Base-by-base conservation (phyloP, 2,329 filamentous ascomycete genomes). In the Lecanicillium sp. region DNA sequence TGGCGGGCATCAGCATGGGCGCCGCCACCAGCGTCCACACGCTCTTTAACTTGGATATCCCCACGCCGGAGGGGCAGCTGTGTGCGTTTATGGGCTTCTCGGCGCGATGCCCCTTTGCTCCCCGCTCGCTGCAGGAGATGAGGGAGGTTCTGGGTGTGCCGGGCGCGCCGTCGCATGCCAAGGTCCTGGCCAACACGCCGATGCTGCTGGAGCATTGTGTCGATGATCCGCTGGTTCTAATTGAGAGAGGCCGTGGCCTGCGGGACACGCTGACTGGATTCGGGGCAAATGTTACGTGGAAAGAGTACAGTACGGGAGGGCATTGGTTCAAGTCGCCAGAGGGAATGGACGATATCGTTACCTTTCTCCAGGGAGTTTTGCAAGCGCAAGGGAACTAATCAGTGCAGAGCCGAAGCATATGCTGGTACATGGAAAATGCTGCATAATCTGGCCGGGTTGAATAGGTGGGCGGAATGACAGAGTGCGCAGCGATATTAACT, bases 1-100 rank as follows among this genome's bases (percentile, higher is more conserved):
- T 75, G 1, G 67, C 67, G 6, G 72, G 73, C 0, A 71, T 75
- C 44, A 72, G 70, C 46, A 68, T 72, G 60, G 73, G 72, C 17
- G 68, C 61, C 2, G 69, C 72, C 0, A 70, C 70, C 4, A 59
- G 62, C 20, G 56, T 63, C 2, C 65, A 68, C 30, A 58, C 62
- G 3, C 53, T 73, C 2, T 58, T 73, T 30, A 67, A 64, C 37
- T 49, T 72, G 7, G 48, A 56, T 2, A 35, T 63, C 1, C 60
- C 59, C 2, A 32, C 35, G 3, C 50, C 30, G 0, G 48, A 21
- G 14, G 35, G 33, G 5, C 26, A 54, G 3, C 50, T 63, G 1
- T 60, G 55, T 3, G 69, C 63, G 0, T 67, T 69, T 39, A 32
- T 74, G 29, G 68, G 66, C 1, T 66, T 71, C 21, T 65, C 64